Evolutionary conservation across 768 basidiomycete genomes (phyloP).

Genomic region (Pulveroboletus sp.): DNA sequence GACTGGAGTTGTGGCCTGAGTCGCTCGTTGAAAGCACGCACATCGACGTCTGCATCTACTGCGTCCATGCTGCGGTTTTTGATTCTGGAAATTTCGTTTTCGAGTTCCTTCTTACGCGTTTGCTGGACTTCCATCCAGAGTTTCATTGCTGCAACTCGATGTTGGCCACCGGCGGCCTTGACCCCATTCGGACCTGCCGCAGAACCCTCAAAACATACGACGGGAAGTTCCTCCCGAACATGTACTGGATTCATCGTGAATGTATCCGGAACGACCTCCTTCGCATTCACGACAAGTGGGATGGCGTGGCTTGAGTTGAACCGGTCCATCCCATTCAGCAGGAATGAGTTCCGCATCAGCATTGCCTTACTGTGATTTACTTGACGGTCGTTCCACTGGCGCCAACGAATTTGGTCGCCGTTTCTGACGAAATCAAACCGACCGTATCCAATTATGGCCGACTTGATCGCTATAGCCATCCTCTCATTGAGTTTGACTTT

Average conservation of each 20-base stretch:
- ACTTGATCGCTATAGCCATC: background rate
- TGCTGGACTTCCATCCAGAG: background rate
- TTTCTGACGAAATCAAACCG: background rate
- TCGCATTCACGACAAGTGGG: background rate
- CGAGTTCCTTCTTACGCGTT: background rate
- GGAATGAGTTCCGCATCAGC: background rate
- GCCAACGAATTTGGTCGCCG: too few relatives aligned
- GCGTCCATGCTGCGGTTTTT: background rate
- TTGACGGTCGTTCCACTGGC: background rate
- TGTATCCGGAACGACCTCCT: background rate
- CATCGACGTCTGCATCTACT: background rate
- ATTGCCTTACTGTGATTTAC: background rate
- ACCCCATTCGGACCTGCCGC: background rate
- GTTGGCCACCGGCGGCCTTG: slow-evolving; percentile 2
- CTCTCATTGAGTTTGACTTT: background rate
- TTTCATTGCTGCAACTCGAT: background rate
- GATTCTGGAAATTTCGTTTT: background rate
- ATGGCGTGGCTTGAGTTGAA: background rate
- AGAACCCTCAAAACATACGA: background rate
- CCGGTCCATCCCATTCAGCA: slow-evolving; percentile 1
- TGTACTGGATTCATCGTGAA: background rate
- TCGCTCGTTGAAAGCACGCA: background rate
- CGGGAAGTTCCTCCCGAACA: background rate
- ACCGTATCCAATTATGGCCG: background rate
- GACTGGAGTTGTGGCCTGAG: background rate